Evolutionary conservation across 805 yeast genomes (phyloP), one percentile per base, ranked within the genome.

Genomic region (Candida ficus): DNA sequence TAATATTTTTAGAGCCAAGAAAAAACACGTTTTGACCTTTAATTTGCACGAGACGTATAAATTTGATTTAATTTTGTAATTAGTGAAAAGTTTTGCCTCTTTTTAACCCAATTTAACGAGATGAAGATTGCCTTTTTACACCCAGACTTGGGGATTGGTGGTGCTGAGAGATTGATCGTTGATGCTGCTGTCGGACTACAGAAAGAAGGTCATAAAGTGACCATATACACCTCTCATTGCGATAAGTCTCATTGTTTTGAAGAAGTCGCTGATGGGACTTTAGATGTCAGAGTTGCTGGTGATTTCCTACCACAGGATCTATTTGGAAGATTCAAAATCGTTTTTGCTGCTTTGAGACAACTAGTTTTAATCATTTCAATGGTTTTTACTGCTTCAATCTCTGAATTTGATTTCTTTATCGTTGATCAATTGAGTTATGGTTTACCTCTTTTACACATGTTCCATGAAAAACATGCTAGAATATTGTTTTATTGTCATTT

Each of bases 101-200:
- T 11, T 19, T 7, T 2, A 14, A 6, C 12, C 14, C 20, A 17
- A 19, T 6, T 5, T 12, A 20, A 28, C 18, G 35, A 35, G 17
- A 54, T 75, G 71, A 78, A 70, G 44, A 72, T 91, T 27, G 96
- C 96, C 2, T 86, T 93, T 52, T 64, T 93, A 5, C 99, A 93
- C 57, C 99, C 99, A 0, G 99, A 93, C 63, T 66, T 93, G 39
- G 99, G 99, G 0, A 91, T 91, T 42, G 99, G 89, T 22, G 99
- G 99, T 4, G 99, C 99, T 1, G 99, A 93, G 58, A 71, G 99
- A 44, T 71, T 95, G n/a, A 89, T 93, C 2, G 96, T 93, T 1
- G 99, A 93, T 62, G 89, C 95, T 3, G 99, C 98, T 0, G 67
- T 88, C 4, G 95, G 96, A 0, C 64, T 93, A 21, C 88, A 91